Evolutionary conservation across 345 rosid genomes (phyloP).

Genomic region (Brassica cretica): DNA sequence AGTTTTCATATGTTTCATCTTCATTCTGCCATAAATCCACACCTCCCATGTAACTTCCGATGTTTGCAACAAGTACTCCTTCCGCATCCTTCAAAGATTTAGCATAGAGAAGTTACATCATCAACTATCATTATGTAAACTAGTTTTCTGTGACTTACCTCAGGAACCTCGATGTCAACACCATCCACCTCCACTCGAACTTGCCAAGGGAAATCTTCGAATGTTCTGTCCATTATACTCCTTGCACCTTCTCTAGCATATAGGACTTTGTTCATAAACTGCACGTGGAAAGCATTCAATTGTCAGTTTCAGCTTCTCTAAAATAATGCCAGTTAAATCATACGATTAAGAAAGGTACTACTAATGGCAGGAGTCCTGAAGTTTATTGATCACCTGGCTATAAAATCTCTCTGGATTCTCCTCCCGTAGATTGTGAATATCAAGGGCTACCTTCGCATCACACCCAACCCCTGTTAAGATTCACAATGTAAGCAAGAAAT

Average conservation of each 20-base stretch:
- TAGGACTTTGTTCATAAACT: constrained; percentile 93
- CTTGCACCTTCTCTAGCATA: constrained; percentile 94
- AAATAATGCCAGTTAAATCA: background rate
- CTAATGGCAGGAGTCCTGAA: background rate
- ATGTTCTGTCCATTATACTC: constrained; percentile 67
- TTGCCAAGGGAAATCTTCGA: constrained; percentile 84
- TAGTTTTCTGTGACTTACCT: constrained; percentile 51
- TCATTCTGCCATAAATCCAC: constrained; percentile 92
- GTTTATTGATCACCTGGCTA: constrained; percentile 56
- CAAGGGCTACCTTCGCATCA: constrained; percentile 91
- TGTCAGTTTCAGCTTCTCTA: constrained; percentile 6
- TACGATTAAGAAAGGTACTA: too few relatives aligned
- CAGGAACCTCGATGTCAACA: constrained; percentile 80
- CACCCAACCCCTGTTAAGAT: constrained; percentile 69
- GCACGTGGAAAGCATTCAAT: constrained; percentile 34
- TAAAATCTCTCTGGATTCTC: constrained; percentile 84
- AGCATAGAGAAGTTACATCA: background rate
- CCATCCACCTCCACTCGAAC: constrained; percentile 91
- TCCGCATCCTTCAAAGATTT: constrained; percentile 67
- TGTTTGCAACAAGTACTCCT: constrained; percentile 88
- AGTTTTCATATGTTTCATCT: constrained; percentile 76
- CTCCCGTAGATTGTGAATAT: constrained; percentile 78
- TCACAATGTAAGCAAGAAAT: background rate
- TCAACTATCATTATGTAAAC: background rate
- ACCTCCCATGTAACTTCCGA: constrained; percentile 96